phyloP scores from a whole-genome alignment of 306 rosid species.

The Malus domestica region ASM211411v1 NC_041791.1:26546501-26547000 shows the following conservation, averaged over 20 bases:
- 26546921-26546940: constrained; percentile 95
- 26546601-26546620: not conserved
- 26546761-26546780: not conserved
- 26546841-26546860: constrained; percentile 70
- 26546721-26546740: not conserved
- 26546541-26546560: not conserved
- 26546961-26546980: constrained; percentile 91
- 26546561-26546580: not conserved
- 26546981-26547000: constrained; percentile 98
- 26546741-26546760: not conserved
- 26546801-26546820: not conserved
- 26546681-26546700: not conserved
- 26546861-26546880: constrained; percentile 93
- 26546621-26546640: not conserved
- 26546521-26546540: not conserved
- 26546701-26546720: not conserved
- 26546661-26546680: not conserved
- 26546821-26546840: not conserved
- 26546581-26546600: not conserved
- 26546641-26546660: not conserved
- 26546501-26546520: not conserved
- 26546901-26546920: constrained; percentile 93
- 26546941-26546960: constrained; percentile 88
- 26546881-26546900: constrained; percentile 93
- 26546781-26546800: not conserved